Conservation (phyloP, 192 early-diverging fungal species). For the Coemansia sp. region DNA sequence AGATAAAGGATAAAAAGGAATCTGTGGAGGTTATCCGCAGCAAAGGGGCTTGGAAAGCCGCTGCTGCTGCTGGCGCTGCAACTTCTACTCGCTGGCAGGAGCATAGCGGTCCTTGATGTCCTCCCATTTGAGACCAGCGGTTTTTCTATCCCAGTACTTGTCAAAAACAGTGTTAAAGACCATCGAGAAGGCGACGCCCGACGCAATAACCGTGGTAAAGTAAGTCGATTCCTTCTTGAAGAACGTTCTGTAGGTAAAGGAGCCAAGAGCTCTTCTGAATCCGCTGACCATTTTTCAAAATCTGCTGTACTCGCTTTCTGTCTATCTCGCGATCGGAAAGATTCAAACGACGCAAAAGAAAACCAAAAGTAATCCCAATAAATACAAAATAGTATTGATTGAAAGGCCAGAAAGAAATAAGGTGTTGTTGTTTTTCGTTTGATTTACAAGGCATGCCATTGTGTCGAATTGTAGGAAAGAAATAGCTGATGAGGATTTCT, state of each 20-base stretch:
- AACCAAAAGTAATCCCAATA: background rate
- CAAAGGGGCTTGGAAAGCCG: background rate
- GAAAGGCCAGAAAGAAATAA: background rate
- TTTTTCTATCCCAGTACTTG: slow-evolving; percentile 53
- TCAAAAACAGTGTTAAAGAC: slow-evolving; percentile 49
- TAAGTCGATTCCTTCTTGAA: slow-evolving; percentile 57
- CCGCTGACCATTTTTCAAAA: slow-evolving; percentile 35
- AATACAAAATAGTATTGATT: background rate
- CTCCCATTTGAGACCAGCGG: slow-evolving; percentile 52
- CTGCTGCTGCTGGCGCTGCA: background rate
- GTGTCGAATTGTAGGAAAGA: background rate
- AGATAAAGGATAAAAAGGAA: background rate
- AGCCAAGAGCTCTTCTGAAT: slow-evolving; percentile 42
- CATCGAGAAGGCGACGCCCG: slow-evolving; percentile 42
- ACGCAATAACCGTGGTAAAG: slow-evolving; percentile 44
- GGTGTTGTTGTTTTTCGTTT: no score
- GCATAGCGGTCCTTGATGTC: slow-evolving; percentile 52
- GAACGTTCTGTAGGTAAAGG: slow-evolving; percentile 45
- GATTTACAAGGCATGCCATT: background rate
- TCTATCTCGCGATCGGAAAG: no score
- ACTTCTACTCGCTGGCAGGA: slow-evolving; percentile 8
- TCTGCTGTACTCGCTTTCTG: no score
- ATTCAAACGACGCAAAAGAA: background rate
- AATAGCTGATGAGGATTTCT: no score
- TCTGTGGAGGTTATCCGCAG: background rate